These are phyloP conservation scores for Melampsora americana DNA, from an alignment of 1,284 basidiomycete genomes.

Conservation along the genomic window DNA sequence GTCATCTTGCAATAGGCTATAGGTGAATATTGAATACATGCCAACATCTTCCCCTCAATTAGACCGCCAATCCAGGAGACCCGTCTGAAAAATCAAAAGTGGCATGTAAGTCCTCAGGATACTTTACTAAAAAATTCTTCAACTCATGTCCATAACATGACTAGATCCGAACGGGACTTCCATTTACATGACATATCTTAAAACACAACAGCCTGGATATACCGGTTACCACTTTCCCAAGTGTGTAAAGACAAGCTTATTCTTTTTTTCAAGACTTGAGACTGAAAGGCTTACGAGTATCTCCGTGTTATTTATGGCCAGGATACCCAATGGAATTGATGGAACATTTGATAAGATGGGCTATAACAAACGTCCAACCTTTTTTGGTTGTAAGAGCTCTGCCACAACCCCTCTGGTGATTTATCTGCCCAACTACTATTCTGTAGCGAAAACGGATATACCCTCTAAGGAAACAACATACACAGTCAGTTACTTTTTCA, in stretches of 20 bases:
- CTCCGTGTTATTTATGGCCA: background rate
- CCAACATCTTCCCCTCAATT: background rate
- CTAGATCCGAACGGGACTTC: conserved; percentile 43
- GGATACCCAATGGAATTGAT: conserved; percentile 38
- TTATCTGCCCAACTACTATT: conserved; percentile 42
- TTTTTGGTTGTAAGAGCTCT: conserved; percentile 29
- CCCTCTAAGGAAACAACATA: conserved; percentile 16
- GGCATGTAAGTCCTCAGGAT: conserved; percentile 1
- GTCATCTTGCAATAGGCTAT: background rate
- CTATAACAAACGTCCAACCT: conserved; percentile 31
- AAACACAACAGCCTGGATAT: conserved; percentile 19
- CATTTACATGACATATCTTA: conserved; percentile 25
- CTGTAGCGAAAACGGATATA: conserved; percentile 21
- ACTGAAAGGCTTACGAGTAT: background rate
- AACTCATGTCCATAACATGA: background rate
- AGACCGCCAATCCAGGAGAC: conserved; percentile 22
- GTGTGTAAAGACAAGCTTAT: background rate
- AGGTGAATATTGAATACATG: background rate
- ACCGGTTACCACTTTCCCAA: conserved; percentile 33
- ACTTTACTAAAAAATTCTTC: background rate
- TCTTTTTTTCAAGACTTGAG: background rate
- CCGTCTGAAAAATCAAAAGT: background rate
- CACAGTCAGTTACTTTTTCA: conserved; percentile 5
- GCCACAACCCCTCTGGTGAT: conserved; percentile 22
- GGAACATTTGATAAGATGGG: conserved; percentile 31